Evolutionary conservation across 208 protist genomes (phyloP).

Genomic region (Polymyxa betae): DNA sequence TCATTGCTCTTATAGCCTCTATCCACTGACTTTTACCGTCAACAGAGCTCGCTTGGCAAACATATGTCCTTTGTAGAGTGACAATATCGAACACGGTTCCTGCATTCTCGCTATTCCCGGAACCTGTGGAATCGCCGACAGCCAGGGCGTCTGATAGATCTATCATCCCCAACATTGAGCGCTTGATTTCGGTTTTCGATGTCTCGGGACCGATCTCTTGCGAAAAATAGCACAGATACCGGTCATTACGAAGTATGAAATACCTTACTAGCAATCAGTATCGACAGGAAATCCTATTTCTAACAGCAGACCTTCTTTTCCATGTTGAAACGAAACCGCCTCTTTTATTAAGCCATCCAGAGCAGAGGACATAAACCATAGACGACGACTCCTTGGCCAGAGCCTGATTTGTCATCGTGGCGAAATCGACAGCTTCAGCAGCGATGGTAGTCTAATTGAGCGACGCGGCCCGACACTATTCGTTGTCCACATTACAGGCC

Average conservation of each 20-base stretch:
- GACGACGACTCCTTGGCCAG: too few relatives aligned
- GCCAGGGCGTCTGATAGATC: not conserved
- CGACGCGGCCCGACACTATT: too few relatives aligned
- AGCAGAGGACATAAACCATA: not conserved
- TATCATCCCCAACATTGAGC: slow-evolving; percentile 22
- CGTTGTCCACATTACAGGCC: too few relatives aligned
- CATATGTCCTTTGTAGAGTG: not conserved
- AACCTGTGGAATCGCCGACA: not conserved
- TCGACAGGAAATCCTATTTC: not conserved
- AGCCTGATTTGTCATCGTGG: too few relatives aligned
- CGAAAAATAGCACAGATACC: slow-evolving; percentile 41
- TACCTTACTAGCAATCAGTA: not conserved
- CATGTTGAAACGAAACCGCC: slow-evolving; percentile 35
- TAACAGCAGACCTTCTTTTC: not conserved
- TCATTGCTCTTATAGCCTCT: not conserved
- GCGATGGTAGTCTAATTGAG: too few relatives aligned
- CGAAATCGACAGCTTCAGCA: too few relatives aligned
- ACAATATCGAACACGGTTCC: slow-evolving; percentile 28
- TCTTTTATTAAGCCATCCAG: not conserved
- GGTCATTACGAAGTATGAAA: slow-evolving; percentile 45
- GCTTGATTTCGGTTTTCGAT: not conserved
- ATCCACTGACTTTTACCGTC: slow-evolving; percentile 28
- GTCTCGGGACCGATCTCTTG: slow-evolving; percentile 22
- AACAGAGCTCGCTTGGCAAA: slow-evolving; percentile 23
- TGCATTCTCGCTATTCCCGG: not conserved